Base-by-base conservation (phyloP, 2,329 filamentous ascomycete genomes). In the Gnomoniopsis smithogilvyi region DNA sequence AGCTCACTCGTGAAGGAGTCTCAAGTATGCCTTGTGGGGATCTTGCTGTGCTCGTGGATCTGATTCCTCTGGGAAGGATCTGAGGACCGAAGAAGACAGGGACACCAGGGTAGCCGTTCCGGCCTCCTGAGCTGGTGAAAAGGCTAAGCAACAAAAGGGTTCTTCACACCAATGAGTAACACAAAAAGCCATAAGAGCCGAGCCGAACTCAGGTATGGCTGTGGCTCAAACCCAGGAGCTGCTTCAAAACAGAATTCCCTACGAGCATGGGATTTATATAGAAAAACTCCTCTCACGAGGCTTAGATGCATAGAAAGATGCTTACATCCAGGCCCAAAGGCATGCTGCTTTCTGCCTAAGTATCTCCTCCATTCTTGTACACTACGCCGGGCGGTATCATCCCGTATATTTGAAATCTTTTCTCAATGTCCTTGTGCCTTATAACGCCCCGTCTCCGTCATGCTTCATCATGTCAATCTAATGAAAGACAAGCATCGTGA, bases 331-430 rank as follows among this genome's bases (percentile, higher is more conserved):
- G 17, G 22, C 3, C 34, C 12, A 21, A 1, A 3, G 22, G 22
- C 33, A 36, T 48, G 17, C 21, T 17, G 48, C 30, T 41, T 22
- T 43, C 19, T 14, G 12, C 46, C 36, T 43, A 24, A 21, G 6
- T 47, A 43, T 33, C 34, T 47, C 34, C 26, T 51, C 41, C 51
- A 24, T 22, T 43, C 33, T 54, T 17, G 19, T 30, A 59, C 56
- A 38, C 26, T 46, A 54, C 38, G 46, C 41, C 38, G 48, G 26
- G 21, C 48, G 57, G 53, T 60, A 62, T 62, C 57, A 54, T 56
- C 51, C 51, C 49, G 36, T 33, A 45, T 45, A 36, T 46, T 49
- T 24, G n/a, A 6, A 3, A 3, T 41, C 14, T 41, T 41, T 41
- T 41, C 14, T n/a, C 38, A 15, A 12, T 15, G n/a, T n/a, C 38